Evolutionary conservation across 1,284 basidiomycete species (phyloP), one percentile per base, ranked within the genome.

Genomic region (Ceratobasidium sp.): DNA sequence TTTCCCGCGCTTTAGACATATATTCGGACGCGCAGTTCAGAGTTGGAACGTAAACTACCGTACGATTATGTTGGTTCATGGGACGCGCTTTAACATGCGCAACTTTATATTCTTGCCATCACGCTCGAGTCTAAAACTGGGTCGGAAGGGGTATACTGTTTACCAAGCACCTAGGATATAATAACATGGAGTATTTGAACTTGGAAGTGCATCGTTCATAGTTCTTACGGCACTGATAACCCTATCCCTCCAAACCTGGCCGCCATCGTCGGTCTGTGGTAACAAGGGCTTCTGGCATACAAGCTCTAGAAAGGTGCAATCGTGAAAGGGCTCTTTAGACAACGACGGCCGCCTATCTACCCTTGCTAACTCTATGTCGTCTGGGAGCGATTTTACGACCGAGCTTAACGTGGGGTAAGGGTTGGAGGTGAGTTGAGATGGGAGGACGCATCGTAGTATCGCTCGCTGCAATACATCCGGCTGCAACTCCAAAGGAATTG

Each of bases 321-420:
- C 77, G 19, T 78, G 77, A 59, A 78, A 78, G 25, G 75, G 69
- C 13, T 66, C 62, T 22, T 62, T 44, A 17, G 61, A 70, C 22
- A 78, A 43, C 44, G 77, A 76, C 11, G 77, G 77, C 19, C 77
- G 67, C 22, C 75, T 75, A 44, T 78, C 77, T 17, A 76, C 65
- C 37, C 74, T 67, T 43, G 62, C 25, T 8, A 78, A 25, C 19
- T 62, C 51, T 32, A 78, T 52, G 6, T 57, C 66, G 3, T 51
- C 37, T 32, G 76, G 56, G 15, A 57, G 13, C 22, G 40, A 15
- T 32, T 68, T 57, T 57, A 73, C 40, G 32, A 64, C 68, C 25
- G 25, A 52, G 29, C 61, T 57, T 11, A 65, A 34, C 9, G 54
- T 62, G 13, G 8, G 40, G 32, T 44, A 62, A 19, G 61, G 40